A percentile compares a stretch with the other conserved stretches of the same genome.
Conservation (phyloP, 495 filamentous ascomycete species). For the Pseudoneurospora amorphoporcata region DNA sequence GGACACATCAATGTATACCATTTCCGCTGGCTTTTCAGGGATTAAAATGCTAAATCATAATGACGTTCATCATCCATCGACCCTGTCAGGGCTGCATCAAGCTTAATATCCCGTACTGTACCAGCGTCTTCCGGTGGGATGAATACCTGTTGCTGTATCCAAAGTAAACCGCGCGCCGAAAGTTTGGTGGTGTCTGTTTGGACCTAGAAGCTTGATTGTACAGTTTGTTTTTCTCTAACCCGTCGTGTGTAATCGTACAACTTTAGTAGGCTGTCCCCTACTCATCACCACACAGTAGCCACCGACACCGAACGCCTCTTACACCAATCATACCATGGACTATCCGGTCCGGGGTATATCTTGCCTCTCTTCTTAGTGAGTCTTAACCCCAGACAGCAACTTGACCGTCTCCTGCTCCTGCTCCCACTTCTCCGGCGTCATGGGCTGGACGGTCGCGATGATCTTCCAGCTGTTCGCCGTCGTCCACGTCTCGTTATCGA, state of each 20-base stretch:
- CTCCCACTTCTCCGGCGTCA: slow-evolving; percentile 40
- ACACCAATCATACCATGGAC: background rate
- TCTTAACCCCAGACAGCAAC: background rate
- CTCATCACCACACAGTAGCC: background rate
- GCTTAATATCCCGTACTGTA: background rate
- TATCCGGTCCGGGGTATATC: background rate
- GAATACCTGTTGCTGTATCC: background rate
- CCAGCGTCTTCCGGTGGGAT: background rate
- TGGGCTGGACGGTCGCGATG: slow-evolving; percentile 60
- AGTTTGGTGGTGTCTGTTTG: background rate
- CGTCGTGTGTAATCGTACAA: background rate
- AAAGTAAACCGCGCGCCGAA: background rate
- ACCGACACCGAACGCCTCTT: background rate
- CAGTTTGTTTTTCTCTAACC: background rate
- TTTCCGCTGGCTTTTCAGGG: background rate
- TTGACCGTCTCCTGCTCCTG: slow-evolving; percentile 9
- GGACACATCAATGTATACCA: background rate
- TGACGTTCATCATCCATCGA: background rate
- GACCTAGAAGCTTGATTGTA: background rate
- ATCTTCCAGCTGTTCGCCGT: slow-evolving; percentile 56
- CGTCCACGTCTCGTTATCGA: slow-evolving; percentile 38
- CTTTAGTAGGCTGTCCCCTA: background rate
- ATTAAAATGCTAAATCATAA: background rate
- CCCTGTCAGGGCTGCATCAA: background rate
- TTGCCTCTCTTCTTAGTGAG: background rate